phyloP scores from a whole-genome alignment of 495 filamentous ascomycete genomes.

The Lasiosphaeris hirsuta region DNA sequence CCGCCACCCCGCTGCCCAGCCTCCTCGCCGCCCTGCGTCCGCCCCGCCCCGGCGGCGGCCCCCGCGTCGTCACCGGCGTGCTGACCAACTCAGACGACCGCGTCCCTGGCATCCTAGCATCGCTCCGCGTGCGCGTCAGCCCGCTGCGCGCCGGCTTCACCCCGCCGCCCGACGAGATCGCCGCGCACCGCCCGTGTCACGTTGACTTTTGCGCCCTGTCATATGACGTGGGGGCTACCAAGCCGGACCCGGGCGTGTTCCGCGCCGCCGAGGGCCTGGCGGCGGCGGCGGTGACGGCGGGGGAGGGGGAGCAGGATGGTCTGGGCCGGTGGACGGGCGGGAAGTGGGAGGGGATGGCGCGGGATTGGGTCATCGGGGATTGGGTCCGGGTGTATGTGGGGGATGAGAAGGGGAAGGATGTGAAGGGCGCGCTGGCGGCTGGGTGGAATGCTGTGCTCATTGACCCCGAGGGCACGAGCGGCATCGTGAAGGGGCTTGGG shows the following conservation, averaged over 20 bases:
- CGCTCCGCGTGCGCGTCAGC: conserved; percentile 58
- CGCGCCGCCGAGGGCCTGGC: conserved; percentile 53
- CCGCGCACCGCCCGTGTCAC: conserved; percentile 33
- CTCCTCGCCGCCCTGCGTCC: conserved; percentile 50
- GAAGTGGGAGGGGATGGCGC: not conserved
- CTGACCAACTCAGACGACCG: conserved; percentile 79
- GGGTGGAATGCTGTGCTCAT: conserved; percentile 59
- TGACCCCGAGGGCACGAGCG: too few species aligned
- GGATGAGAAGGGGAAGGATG: conserved; percentile 64
- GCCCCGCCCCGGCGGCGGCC: not conserved
- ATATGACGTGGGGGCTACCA: conserved; percentile 69
- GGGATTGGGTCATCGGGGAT: too few species aligned
- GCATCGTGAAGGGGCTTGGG: too few species aligned
- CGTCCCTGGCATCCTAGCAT: conserved; percentile 56
- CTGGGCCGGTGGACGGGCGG: conserved; percentile 15
- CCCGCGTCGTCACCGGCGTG: conserved; percentile 56
- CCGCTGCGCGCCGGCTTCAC: conserved; percentile 16
- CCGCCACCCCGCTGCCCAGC: conserved; percentile 51
- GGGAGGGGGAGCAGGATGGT: not conserved
- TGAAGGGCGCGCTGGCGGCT: conserved; percentile 53
- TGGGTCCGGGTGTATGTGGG: conserved; percentile 64
- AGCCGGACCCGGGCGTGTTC: conserved; percentile 64
- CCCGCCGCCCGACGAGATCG: not conserved
- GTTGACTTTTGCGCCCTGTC: conserved; percentile 67
- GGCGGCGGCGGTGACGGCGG: not conserved